A percentile compares a stretch with the other conserved stretches of the same genome.
phyloP scores from a whole-genome alignment of 2,329 filamentous ascomycete species.

The Phialophora chinensis region DNA sequence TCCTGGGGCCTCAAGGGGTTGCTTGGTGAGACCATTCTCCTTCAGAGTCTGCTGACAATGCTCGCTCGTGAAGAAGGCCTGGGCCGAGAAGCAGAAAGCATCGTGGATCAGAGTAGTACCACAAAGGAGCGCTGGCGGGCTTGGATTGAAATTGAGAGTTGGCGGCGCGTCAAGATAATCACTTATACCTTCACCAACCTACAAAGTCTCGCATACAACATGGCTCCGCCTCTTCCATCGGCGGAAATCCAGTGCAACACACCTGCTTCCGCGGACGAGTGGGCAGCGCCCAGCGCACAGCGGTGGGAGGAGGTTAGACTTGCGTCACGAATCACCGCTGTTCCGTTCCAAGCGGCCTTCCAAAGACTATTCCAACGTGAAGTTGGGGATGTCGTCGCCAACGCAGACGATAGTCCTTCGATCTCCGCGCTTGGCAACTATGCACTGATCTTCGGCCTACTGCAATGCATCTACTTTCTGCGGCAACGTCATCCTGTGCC shows the following conservation, averaged over 20 bases:
- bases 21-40: constrained; percentile 10
- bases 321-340: constrained; percentile 7
- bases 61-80: constrained; percentile 15
- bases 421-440: constrained; percentile 15
- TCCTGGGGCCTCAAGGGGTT: constrained; percentile 13
- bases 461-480: constrained; percentile 15
- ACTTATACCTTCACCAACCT: constrained; percentile 14
- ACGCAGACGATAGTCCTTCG: background rate
- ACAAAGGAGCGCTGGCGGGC: background rate
- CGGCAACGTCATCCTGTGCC: constrained; percentile 5
- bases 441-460: constrained; percentile 8
- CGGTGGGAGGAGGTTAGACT: constrained; percentile 12
- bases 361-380: constrained; percentile 7
- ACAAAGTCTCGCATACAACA: constrained; percentile 11
- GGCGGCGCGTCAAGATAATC: constrained; percentile 14
- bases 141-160: constrained; percentile 7
- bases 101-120: background rate
- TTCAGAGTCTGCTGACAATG: constrained; percentile 7
- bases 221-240: constrained; percentile 9
- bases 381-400: background rate
- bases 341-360: constrained; percentile 15
- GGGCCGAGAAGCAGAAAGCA: background rate
- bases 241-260: constrained; percentile 9
- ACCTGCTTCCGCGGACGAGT: constrained; percentile 10
- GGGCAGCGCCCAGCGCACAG: constrained; percentile 11